Evolutionary conservation across 352 stramenopile species (phyloP).

Genomic region (Phytophthora quininea): DNA sequence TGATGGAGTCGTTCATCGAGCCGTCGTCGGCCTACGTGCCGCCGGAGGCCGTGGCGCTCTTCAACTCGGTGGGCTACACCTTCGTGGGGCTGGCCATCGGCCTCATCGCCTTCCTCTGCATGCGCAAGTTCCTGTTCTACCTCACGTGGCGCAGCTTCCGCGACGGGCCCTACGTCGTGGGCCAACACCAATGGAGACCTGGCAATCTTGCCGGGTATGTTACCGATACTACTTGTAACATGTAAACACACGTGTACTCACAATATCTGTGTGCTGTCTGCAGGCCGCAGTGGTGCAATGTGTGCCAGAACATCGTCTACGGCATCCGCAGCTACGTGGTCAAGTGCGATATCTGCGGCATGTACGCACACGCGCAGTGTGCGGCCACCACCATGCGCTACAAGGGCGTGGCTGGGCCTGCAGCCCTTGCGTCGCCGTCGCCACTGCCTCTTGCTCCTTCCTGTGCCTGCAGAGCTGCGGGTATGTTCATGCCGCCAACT

Average conservation of each 20-base stretch:
- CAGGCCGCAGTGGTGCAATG: constrained; percentile 82
- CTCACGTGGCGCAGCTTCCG: constrained; percentile 84
- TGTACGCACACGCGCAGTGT: constrained; percentile 82
- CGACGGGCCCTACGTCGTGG: constrained; percentile 72
- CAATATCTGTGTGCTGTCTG: neutral
- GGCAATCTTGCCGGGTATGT: constrained; percentile 73
- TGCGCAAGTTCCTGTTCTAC: constrained; percentile 81
- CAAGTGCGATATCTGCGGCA: constrained; percentile 85
- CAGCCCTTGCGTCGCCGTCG: neutral
- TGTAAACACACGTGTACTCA: neutral
- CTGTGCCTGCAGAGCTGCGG: constrained; percentile 32
- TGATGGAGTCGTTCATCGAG: constrained; percentile 46
- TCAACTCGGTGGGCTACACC: constrained; percentile 63
- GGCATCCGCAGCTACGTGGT: constrained; percentile 88
- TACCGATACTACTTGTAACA: neutral
- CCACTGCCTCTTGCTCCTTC: constrained; percentile 1
- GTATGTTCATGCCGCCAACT: constrained; percentile 15
- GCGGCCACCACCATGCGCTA: constrained; percentile 58
- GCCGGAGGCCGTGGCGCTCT: constrained; percentile 55
- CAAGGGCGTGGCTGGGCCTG: constrained; percentile 29
- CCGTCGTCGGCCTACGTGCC: constrained; percentile 57
- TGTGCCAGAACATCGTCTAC: constrained; percentile 81
- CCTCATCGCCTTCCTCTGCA: constrained; percentile 60
- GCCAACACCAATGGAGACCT: constrained; percentile 77
- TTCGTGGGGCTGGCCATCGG: constrained; percentile 50